These are phyloP conservation scores for Fusarium sp. DNA, from an alignment of 2,329 filamentous ascomycete genomes.

Conservation along the genomic window DNA sequence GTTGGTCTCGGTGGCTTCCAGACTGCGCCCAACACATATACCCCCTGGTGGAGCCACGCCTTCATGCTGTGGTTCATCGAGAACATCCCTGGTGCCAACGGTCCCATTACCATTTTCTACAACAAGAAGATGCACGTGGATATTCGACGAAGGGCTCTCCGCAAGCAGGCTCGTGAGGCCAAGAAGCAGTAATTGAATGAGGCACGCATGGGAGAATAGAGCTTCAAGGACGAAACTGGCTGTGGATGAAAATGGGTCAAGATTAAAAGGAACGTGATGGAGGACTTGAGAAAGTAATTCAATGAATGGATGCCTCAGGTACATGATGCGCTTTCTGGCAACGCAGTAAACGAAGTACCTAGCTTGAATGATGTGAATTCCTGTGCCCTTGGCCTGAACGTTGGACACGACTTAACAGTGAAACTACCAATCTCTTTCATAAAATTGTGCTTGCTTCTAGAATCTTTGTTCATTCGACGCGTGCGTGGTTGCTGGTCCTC, in stretches of 20 bases:
- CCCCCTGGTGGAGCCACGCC: constrained; percentile 94
- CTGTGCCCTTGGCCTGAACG: too few species aligned
- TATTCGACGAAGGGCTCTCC: constrained; percentile 86
- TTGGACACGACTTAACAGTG: neutral
- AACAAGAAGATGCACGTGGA: constrained; percentile 83
- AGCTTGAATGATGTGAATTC: too few species aligned
- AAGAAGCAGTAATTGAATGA: constrained; percentile 70
- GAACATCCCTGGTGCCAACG: constrained; percentile 68
- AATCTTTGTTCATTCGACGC: constrained; percentile 24
- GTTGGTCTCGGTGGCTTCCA: constrained; percentile 87
- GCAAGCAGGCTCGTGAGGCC: constrained; percentile 85
- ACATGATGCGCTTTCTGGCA: neutral
- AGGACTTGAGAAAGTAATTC: neutral
- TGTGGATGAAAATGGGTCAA: neutral
- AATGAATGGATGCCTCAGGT: neutral
- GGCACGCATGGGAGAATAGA: neutral
- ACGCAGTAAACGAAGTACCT: neutral
- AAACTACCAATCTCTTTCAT: neutral
- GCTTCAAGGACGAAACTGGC: neutral
- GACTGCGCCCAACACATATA: constrained; percentile 85
- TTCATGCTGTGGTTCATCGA: constrained; percentile 88
- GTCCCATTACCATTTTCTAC: constrained; percentile 62
- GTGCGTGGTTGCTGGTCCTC: constrained; percentile 43
- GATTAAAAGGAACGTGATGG: constrained; percentile 18
- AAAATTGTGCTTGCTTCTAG: constrained; percentile 3